Percentiles rank a stretch among this genome's conserved stretches.
Conservation (phyloP, 192 early-diverging fungal genomes). For the Umbelopsis vinacea region DNA sequence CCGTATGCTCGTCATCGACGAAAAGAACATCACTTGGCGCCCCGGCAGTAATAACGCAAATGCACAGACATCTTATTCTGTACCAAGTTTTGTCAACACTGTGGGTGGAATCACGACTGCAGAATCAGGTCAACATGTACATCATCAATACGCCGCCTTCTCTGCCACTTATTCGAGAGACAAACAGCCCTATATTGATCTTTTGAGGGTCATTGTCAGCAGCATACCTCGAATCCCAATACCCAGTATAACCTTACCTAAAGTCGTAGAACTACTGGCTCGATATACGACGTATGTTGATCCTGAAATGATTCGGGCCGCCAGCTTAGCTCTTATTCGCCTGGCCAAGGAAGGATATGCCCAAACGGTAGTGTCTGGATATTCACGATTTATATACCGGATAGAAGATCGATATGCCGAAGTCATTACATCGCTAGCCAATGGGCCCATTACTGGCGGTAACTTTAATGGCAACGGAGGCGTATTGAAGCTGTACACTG, state of each 20-base stretch:
- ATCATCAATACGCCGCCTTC: slow-evolving; percentile 52
- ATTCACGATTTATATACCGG: slow-evolving; percentile 53
- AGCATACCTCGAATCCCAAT: slow-evolving; percentile 73
- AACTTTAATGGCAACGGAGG: slow-evolving; percentile 45
- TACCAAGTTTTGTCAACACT: slow-evolving; percentile 29
- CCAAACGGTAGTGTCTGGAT: slow-evolving; percentile 54
- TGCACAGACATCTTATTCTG: slow-evolving; percentile 25
- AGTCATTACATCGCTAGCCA: slow-evolving; percentile 37
- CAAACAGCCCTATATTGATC: slow-evolving; percentile 65
- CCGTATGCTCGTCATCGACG: slow-evolving; percentile 50
- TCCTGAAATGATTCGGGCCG: slow-evolving; percentile 70
- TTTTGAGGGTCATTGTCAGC: slow-evolving; percentile 74
- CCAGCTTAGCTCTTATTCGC: slow-evolving; percentile 66
- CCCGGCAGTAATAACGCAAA: slow-evolving; percentile 6
- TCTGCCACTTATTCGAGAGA: slow-evolving; percentile 57
- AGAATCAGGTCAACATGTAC: slow-evolving; percentile 43
- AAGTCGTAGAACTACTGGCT: slow-evolving; percentile 80
- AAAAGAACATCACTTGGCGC: slow-evolving; percentile 46
- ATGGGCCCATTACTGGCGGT: slow-evolving; percentile 31
- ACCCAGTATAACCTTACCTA: slow-evolving; percentile 59
- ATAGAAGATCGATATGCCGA: slow-evolving; percentile 59
- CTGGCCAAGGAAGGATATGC: slow-evolving; percentile 66
- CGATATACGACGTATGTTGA: slow-evolving; percentile 88
- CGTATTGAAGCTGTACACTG: slow-evolving; percentile 68
- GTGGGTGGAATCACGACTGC: slow-evolving; percentile 12